Evolutionary conservation across 2,329 filamentous ascomycete genomes (phyloP).

Genomic region (Domatiomyces catenatus): DNA sequence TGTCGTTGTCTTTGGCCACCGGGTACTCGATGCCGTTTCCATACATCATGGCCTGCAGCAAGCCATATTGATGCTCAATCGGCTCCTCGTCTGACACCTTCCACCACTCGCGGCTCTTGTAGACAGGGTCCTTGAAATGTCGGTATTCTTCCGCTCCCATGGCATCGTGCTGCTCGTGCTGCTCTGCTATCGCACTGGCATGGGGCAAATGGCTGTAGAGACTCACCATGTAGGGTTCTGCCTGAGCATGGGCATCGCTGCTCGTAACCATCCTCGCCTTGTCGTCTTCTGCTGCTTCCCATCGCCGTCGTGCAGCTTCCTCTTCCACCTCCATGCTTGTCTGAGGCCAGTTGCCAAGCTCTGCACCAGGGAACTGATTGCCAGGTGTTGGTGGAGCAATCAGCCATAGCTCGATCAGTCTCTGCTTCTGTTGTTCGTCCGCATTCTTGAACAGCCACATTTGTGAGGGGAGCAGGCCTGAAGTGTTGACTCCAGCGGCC

Average conservation of each 20-base stretch:
- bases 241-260: slow-evolving; percentile 30
- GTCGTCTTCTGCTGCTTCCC: slow-evolving; percentile 29
- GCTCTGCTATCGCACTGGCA: slow-evolving; percentile 38
- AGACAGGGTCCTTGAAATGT: slow-evolving; percentile 27
- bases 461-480: slow-evolving; percentile 56
- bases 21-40: slow-evolving; percentile 8
- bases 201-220: slow-evolving; percentile 58
- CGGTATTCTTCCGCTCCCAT: slow-evolving; percentile 18
- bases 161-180: slow-evolving; percentile 23
- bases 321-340: slow-evolving; percentile 42
- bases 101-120: slow-evolving; percentile 27
- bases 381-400: slow-evolving; percentile 56
- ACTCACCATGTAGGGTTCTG: slow-evolving; percentile 70
- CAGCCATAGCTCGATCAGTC: slow-evolving; percentile 71
- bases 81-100: slow-evolving; percentile 16
- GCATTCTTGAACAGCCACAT: slow-evolving; percentile 64
- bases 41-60: slow-evolving; percentile 23
- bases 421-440: slow-evolving; percentile 53
- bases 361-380: slow-evolving; percentile 40
- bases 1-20: not conserved
- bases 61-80: slow-evolving; percentile 27
- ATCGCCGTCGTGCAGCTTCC: slow-evolving; percentile 42
- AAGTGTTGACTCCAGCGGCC: slow-evolving; percentile 49
- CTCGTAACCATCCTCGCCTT: slow-evolving; percentile 35
- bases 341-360: slow-evolving; percentile 42